phyloP scores from a whole-genome alignment of 352 stramenopile species.

The Globisporangium sylvaticum region DNA sequence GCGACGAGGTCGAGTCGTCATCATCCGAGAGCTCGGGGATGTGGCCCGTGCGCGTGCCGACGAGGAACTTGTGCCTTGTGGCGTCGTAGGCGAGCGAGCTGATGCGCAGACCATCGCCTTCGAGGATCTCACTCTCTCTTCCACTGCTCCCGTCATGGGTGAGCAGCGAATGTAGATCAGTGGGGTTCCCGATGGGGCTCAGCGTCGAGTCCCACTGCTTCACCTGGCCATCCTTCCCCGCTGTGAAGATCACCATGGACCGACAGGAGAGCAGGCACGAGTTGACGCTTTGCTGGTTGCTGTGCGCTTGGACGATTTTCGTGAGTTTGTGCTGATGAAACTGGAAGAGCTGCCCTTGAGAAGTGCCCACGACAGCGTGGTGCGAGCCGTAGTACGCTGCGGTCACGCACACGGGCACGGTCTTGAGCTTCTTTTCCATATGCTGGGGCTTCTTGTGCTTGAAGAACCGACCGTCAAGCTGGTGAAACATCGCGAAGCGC shows the following conservation, averaged over 20 bases:
- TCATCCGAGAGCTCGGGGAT: slow-evolving; percentile 61
- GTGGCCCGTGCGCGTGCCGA: slow-evolving; percentile 51
- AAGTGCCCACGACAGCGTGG: slow-evolving; percentile 58
- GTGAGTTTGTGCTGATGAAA: slow-evolving; percentile 61
- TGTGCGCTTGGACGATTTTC: slow-evolving; percentile 59
- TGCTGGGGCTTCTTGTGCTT: slow-evolving; percentile 62
- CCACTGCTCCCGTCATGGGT: neutral
- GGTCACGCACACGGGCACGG: slow-evolving; percentile 41
- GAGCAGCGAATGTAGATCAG: slow-evolving; percentile 50
- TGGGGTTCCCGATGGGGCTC: slow-evolving; percentile 55
- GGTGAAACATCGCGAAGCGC: slow-evolving; percentile 62
- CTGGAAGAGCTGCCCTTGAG: slow-evolving; percentile 54
- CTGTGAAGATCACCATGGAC: slow-evolving; percentile 77
- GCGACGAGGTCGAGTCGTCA: neutral
- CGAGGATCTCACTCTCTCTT: slow-evolving; percentile 10
- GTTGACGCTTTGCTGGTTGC: slow-evolving; percentile 46
- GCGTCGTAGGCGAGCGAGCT: slow-evolving; percentile 68
- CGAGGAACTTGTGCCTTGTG: slow-evolving; percentile 37
- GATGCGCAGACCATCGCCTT: slow-evolving; percentile 67
- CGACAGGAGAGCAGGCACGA: slow-evolving; percentile 51
- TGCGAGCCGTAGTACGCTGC: slow-evolving; percentile 56
- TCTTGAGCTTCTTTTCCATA: slow-evolving; percentile 36
- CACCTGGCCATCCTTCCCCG: slow-evolving; percentile 67
- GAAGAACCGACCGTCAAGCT: slow-evolving; percentile 52
- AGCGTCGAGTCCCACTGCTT: slow-evolving; percentile 83